Percentiles rank a stretch among this genome's conserved stretches.
phyloP scores from a whole-genome alignment of 768 basidiomycete genomes.

The Suillus tomentosus region DNA sequence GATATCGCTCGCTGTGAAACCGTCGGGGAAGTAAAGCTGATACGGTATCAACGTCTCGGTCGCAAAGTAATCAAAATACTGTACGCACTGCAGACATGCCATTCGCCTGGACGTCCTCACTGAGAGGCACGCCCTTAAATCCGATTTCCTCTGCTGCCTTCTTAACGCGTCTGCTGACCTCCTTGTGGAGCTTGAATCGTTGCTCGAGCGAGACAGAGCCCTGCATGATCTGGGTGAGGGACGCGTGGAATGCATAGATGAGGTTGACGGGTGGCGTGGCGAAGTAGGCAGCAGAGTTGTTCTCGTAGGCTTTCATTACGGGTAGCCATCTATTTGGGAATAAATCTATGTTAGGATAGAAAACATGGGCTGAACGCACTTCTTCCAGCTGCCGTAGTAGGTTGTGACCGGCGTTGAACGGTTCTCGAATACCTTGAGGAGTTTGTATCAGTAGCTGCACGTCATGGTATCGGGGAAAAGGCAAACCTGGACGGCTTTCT shows the following conservation, averaged over 20 bases:
- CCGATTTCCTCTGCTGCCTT: slow-evolving; percentile 65
- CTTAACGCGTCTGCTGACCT: slow-evolving; percentile 70
- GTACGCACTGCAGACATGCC: slow-evolving; percentile 87
- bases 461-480: background rate
- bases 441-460: background rate
- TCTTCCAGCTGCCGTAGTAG: slow-evolving; percentile 92
- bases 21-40: slow-evolving; percentile 81
- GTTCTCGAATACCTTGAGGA: slow-evolving; percentile 53
- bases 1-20: slow-evolving; percentile 74
- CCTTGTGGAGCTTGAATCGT: slow-evolving; percentile 75
- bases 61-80: background rate
- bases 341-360: slow-evolving; percentile 3
- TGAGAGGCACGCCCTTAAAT: slow-evolving; percentile 68
- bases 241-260: slow-evolving; percentile 87
- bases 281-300: slow-evolving; percentile 82
- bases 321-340: slow-evolving; percentile 70
- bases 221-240: slow-evolving; percentile 71
- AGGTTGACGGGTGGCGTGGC: slow-evolving; percentile 96
- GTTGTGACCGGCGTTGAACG: slow-evolving; percentile 66
- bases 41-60: slow-evolving; percentile 4
- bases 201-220: slow-evolving; percentile 67
- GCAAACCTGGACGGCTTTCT: slow-evolving; percentile 68
- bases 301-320: slow-evolving; percentile 93
- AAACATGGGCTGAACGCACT: slow-evolving; percentile 41
- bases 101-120: slow-evolving; percentile 71